Conservation (phyloP, 768 basidiomycete genomes). For the Boletus subcaerulescens region DNA sequence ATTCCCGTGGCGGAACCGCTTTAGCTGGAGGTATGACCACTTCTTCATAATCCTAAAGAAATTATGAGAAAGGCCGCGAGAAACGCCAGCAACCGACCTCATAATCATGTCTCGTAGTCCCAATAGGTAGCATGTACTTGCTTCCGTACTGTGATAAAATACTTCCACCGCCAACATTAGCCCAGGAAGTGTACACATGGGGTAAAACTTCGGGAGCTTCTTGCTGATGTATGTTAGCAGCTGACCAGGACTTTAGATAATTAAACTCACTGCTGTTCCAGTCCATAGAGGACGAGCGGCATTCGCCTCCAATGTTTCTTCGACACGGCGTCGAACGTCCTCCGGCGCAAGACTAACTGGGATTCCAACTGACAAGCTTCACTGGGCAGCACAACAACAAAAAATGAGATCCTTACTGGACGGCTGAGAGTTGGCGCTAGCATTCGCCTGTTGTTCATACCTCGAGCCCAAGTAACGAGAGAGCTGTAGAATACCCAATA, state of each 20-base stretch:
- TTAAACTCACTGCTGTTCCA: slow-evolving; percentile 45
- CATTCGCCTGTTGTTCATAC: background rate
- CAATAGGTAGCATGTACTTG: slow-evolving; percentile 79
- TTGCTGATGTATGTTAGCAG: slow-evolving; percentile 37
- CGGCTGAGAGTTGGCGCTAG: background rate
- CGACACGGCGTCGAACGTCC: slow-evolving; percentile 60
- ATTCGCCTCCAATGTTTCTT: slow-evolving; percentile 56
- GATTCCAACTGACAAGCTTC: background rate
- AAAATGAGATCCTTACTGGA: slow-evolving; percentile 6
- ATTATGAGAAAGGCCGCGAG: slow-evolving; percentile 3
- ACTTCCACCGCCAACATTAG: slow-evolving; percentile 55
- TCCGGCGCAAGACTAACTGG: slow-evolving; percentile 37
- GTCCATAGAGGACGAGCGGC: slow-evolving; percentile 65
- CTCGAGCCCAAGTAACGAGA: slow-evolving; percentile 3
- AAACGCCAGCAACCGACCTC: slow-evolving; percentile 49
- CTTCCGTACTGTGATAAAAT: slow-evolving; percentile 66
- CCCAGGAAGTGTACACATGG: slow-evolving; percentile 81
- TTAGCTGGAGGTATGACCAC: slow-evolving; percentile 84
- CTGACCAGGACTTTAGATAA: background rate
- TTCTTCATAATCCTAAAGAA: slow-evolving; percentile 79
- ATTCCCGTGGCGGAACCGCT: slow-evolving; percentile 64
- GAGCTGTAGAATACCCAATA: slow-evolving; percentile 13
- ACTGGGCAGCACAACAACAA: background rate
- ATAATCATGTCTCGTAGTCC: slow-evolving; percentile 62
- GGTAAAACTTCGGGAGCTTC: slow-evolving; percentile 65